Base-by-base conservation (phyloP, 2,329 filamentous ascomycete genomes). In the Nigrospora oryzae region DNA sequence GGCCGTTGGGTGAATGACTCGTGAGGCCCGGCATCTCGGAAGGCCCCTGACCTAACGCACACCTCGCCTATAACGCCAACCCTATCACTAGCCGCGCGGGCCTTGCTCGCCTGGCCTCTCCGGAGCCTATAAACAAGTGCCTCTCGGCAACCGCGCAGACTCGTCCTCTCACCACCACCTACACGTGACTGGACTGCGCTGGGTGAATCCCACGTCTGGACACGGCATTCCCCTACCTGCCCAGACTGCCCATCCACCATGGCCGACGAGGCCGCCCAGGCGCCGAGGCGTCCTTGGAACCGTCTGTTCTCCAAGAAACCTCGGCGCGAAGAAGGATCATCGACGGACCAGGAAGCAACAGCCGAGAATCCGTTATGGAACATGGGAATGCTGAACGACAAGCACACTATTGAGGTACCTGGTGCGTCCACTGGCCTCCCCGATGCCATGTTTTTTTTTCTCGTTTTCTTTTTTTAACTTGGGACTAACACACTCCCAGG, bases 321-420 rank as follows among this genome's bases (percentile, higher is more conserved):
- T 14, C 36, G 38, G 28, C 30, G 16, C 13, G 39, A 45, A 44
- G 49, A 43, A 14, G 47, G 50, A 23, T 15, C 36, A 2, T 15
- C 43, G 14, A 17, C 17, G n/a, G 45, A 23, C 14, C 46, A 33
- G 6, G 44, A 47, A 14, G 40, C 49, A 37, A 54, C 50, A 38
- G 49, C 42, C 23, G 13, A 42, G 16, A 52, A 48, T 36, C 46
- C 53, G 12, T 52, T 40, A 63, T 81, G 77, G 78, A 75, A 69
- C 40, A 69, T 95, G 68, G 89, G 90, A n/a, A 86, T 96, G 23
- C 63, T 95, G 51, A 90, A 89, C 57, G 88, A 93, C 55, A 78
- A 70, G 40, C 63, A 83, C 46, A 95, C 89, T 0, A 85, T 93
- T 50, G 86, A 95, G 65, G 89, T 95, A 12, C 90, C 90, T 53